Base-by-base conservation (phyloP, 805 yeast genomes). In the Candida yuanshanica region DNA sequence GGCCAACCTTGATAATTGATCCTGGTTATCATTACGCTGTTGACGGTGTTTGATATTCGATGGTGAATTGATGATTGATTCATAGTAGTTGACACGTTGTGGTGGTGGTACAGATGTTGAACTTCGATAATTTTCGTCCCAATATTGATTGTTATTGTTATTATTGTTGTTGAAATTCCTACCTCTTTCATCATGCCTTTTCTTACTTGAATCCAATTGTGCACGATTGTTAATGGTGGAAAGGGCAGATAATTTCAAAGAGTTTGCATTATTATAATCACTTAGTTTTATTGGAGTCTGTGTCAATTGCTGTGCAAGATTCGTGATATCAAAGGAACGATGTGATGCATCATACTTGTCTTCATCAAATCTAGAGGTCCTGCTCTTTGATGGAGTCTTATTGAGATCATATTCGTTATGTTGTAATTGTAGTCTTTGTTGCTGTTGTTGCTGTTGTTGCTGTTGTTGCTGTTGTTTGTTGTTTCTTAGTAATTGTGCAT, bases 211-310 rank as follows among this genome's bases (percentile, higher is more conserved):
- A 46, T 69, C 74, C 22, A 69, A 53, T 35, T 63, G 60, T 4
- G 59, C 78, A 18, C 85, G 59, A 7, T 74, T 70, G 58, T 77
- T 77, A 46, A 79, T 80, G 3, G 87, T 80, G 20, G 81, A 74
- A 42, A 81, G 66, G 0, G 87, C 87, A 5, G 83, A 83, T 48
- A 81, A 62, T 54, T 81, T 81, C 59, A 75, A 61, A n/a, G 76
- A 74, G 23, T 71, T 68, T 8, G 50, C 45, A 29, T 53, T 49
- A 35, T 41, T 44, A 14, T 47, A 50, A n/a, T 52, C 58, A n/a
- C 41, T 41, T 14, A 37, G 36, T 32, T 43, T 49, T 17, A 43
- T 37, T 9, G 54, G 49, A 1, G 49, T 32, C 25, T 51, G 51
- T 1, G 54, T 49, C 35, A 56, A 20, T 33, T 56, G 59, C 37